Conservation (phyloP, 306 rosid genomes). For the Fragaria vesca region DNA sequence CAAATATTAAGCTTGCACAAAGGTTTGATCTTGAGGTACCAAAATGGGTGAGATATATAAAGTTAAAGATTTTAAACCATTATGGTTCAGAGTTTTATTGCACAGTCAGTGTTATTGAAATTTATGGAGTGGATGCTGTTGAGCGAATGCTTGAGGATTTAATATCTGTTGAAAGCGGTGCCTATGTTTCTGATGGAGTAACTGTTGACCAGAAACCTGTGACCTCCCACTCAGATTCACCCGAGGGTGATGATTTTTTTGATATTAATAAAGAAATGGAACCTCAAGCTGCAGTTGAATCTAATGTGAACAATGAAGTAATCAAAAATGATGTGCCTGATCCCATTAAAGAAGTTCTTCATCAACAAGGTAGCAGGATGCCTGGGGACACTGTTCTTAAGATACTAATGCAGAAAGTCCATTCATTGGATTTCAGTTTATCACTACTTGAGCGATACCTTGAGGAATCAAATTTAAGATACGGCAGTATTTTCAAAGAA, state of each 20-base stretch:
- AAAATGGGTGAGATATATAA: constrained; percentile 96
- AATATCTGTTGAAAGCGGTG: constrained; percentile 53
- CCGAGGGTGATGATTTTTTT: constrained; percentile 39
- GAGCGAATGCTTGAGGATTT: constrained; percentile 97
- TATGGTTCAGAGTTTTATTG: constrained; percentile 93
- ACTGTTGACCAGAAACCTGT: constrained; percentile 46
- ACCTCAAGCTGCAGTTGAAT: constrained; percentile 39
- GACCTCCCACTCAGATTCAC: constrained; percentile 41
- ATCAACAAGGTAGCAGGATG: constrained; percentile 83
- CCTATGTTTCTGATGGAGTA: constrained; percentile 42
- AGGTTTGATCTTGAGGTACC: constrained; percentile 74
- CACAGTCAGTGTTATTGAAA: constrained; percentile 75
- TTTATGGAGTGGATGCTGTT: constrained; percentile 92
- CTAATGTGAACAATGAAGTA: constrained; percentile 45
- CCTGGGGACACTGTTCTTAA: constrained; percentile 98
- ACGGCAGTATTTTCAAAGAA: constrained; percentile 66
- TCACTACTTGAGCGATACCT: constrained; percentile 83
- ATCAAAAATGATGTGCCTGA: constrained; percentile 51
- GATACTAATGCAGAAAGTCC: constrained; percentile 93
- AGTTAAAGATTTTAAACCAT: constrained; percentile 75
- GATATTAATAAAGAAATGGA: constrained; percentile 32
- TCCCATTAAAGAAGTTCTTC: constrained; percentile 68
- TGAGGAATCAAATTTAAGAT: constrained; percentile 74
- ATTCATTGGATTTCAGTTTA: constrained; percentile 69
- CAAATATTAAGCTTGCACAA: constrained; percentile 77